Base-by-base conservation (phyloP, 352 stramenopile species). In the Phytophthora chlamydospora region DNA sequence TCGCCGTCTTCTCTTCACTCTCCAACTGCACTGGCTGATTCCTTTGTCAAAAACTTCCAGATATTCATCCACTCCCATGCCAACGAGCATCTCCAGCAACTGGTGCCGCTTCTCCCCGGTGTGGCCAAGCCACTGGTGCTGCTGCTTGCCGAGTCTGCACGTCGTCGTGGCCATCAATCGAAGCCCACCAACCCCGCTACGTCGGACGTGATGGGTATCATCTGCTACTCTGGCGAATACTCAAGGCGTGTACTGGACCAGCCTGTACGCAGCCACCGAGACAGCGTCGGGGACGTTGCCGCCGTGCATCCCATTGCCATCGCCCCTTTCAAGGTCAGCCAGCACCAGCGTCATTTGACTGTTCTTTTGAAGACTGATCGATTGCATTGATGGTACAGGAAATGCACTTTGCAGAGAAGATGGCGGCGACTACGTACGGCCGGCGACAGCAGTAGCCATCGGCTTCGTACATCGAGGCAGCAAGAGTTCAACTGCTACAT, bases 1-100 rank as follows among this genome's bases (percentile, higher is more conserved):
- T 58, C 2, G 6, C 1, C 2, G 10, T 48, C 13, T 14, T 34
- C 13, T 6, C 10, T 29, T 42, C 13, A 19, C 7, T 14, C n/a
- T 14, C 24, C 6, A 33, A 24, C 17, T 24, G 24, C 32, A 5
- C 16, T 58, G 27, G 41, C 33, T 57, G 35, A 35, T 2, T 11
- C 10, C n/a, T 21, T 6, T 29, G 2, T 24, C 14, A 40, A 16
- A n/a, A 31, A 32, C n/a, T 32, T 21, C 3, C 40, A 85, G 82
- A 62, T 91, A 38, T 93, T 88, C 43, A 59, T 86, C 40, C 78
- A 91, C 51, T 71, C 72, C 34, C 78, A 80, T 1, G 71, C 80
- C 3, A 76, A 83, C 10, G 80, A 91, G 32, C 82, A 91, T 61
- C 80, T 89, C 19, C 75, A 93, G 62, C 84, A 93, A 67, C 67